Percentiles rank a stretch among this genome's conserved stretches.
These are phyloP conservation scores for Cytospora mali DNA, from an alignment of 2,329 filamentous ascomycete genomes.

Conservation along the genomic window DNA sequence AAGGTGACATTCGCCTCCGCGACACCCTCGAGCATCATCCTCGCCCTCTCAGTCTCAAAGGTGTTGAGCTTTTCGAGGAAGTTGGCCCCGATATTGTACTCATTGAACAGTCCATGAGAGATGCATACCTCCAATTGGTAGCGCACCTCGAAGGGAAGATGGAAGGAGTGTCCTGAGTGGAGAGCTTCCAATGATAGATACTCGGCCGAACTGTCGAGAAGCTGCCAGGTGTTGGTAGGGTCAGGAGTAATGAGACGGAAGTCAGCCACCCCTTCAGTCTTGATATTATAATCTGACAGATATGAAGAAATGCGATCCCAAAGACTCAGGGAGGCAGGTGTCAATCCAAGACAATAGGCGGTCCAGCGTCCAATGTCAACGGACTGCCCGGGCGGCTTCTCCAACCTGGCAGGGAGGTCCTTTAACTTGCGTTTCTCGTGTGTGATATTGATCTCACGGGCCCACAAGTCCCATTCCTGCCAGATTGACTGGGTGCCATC, in stretches of 20 bases:
- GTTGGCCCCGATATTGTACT: conserved; percentile 68
- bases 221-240: conserved; percentile 16
- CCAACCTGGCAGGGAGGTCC: conserved; percentile 43
- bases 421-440: conserved; percentile 38
- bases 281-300: conserved; percentile 74
- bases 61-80: conserved; percentile 68
- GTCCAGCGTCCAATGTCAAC: conserved; percentile 62
- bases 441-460: conserved; percentile 50
- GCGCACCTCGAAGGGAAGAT: conserved; percentile 70
- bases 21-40: conserved; percentile 72
- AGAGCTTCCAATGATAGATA: conserved; percentile 35
- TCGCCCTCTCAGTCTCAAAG: conserved; percentile 52
- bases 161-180: conserved; percentile 40
- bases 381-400: conserved; percentile 39
- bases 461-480: conserved; percentile 49
- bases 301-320: conserved; percentile 52
- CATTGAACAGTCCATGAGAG: conserved; percentile 75
- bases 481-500: conserved; percentile 40
- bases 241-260: conserved; percentile 23
- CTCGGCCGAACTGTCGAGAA: conserved; percentile 14
- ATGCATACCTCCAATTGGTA: conserved; percentile 95
- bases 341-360: conserved; percentile 52
- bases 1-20: conserved; percentile 64
- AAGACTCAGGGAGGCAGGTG: conserved; percentile 33
- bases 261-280: conserved; percentile 31